Evolutionary conservation across 495 filamentous ascomycete species (phyloP).

Genomic region (Neurospora sp.): DNA sequence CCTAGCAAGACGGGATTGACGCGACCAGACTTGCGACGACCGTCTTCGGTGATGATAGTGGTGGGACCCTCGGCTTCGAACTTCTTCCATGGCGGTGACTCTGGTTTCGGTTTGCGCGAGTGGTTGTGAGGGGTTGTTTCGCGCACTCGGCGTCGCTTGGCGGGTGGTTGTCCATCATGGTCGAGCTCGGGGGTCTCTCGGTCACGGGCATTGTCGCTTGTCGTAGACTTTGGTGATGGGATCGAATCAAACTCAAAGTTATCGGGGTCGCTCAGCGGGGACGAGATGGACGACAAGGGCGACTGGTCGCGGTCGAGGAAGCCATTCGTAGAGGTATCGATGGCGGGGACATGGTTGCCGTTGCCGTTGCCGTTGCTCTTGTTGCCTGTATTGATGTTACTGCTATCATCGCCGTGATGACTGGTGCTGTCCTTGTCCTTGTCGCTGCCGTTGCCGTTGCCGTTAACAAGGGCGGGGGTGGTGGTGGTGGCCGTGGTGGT

Average conservation of each 20-base stretch:
- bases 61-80: constrained; percentile 78
- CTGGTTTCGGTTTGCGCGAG: constrained; percentile 32
- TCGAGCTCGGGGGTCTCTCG: neutral
- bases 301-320: neutral
- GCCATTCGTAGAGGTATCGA: neutral
- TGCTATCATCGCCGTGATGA: neutral
- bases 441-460: neutral
- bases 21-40: constrained; percentile 75
- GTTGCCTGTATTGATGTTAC: neutral
- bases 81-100: constrained; percentile 92
- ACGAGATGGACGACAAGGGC: neutral
- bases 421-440: neutral
- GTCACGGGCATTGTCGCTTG: constrained; percentile 1
- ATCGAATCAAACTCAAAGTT: neutral
- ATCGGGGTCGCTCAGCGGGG: neutral
- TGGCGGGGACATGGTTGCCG: neutral
- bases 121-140: constrained; percentile 27
- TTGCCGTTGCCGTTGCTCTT: neutral
- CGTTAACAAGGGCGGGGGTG: neutral
- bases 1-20: constrained; percentile 67
- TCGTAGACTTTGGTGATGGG: neutral
- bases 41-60: constrained; percentile 61
- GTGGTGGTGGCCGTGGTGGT: constrained; percentile 2
- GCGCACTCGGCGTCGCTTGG: constrained; percentile 63
- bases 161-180: constrained; percentile 43